Base-by-base conservation (phyloP, 352 stramenopile species). In the Pythium utonaiense region DNA sequence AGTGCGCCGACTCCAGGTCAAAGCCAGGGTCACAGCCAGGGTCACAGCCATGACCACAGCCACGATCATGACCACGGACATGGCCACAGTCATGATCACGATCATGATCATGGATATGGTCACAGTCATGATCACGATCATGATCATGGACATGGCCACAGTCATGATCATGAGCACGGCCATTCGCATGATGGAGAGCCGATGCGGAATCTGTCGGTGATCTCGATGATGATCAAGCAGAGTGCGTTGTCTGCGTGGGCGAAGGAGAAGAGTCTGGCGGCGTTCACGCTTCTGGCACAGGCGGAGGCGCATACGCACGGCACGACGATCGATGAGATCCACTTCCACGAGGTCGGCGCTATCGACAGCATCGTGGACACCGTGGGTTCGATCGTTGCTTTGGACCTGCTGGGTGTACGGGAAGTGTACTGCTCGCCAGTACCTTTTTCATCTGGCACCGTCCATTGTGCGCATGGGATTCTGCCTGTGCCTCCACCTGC, bases 331-430 rank as follows among this genome's bases (percentile, higher is more conserved):
- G 91, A 98, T 12, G 66, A 83, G 61, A 96, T 99, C 49, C 96
- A 99, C 69, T 99, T 99, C 73, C 96, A 99, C 70, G 96, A 99
- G 74, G 96, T 99, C 6, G 96, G 96, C 22, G 93, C 95, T 17
- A 96, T 99, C 62, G 96, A 99, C 79, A 98, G 89, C 60, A 98
- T 99, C 70, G 79, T 98, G 24, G 96, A 99, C 74, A 98, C 95
- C 7, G 91, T 99, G 42, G 96, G 96, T 1, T 96, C 89, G 1
- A 79, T 99, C 30, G 64, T 98, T 10, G 96, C 94, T 1, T 70
- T 99, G 24, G 83, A 98, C 69, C 54, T 97, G 59, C 77, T 98
- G 6, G 87, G 83, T 27, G 90, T 98, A 3, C 80, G 93, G 40
- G 69, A 96, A 36, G 89, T 97, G 28, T 89, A 91, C 64, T 85